Evolutionary conservation across 495 filamentous ascomycete species (phyloP).

Genomic region (Trypethelium eluteriae): DNA sequence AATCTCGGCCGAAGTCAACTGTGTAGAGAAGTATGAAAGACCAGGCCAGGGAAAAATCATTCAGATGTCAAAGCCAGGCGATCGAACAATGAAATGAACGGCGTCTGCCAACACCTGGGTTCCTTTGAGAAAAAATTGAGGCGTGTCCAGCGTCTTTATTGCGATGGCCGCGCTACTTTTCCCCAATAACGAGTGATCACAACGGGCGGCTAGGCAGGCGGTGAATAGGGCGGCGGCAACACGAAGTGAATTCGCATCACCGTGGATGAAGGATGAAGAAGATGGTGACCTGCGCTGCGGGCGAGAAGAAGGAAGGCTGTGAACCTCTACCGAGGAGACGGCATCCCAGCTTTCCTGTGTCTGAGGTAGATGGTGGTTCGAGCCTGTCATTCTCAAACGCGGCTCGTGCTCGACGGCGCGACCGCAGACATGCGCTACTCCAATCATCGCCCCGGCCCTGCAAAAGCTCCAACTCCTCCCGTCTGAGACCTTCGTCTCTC

Average conservation of each 20-base stretch:
- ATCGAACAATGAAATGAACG: neutral
- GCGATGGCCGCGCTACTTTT: neutral
- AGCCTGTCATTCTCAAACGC: neutral
- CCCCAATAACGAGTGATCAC: neutral
- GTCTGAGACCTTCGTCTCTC: neutral
- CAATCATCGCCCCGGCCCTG: neutral
- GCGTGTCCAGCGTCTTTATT: neutral
- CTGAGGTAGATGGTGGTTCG: constrained; percentile 1
- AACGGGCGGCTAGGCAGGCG: neutral
- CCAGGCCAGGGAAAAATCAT: neutral
- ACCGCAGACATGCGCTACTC: neutral
- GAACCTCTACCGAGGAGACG: neutral
- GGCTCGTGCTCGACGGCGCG: neutral
- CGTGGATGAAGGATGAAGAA: neutral
- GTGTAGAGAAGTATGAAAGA: neutral
- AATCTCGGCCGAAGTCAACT: constrained; percentile 4
- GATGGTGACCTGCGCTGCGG: neutral
- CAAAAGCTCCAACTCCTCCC: neutral
- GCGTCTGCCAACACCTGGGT: neutral
- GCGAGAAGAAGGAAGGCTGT: neutral
- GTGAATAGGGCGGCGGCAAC: neutral
- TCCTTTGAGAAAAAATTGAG: neutral
- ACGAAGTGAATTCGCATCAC: neutral
- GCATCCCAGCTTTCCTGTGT: neutral
- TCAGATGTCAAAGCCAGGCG: neutral